Conservation (phyloP, 192 early-diverging fungal species). For the Coemansia sp. region DNA sequence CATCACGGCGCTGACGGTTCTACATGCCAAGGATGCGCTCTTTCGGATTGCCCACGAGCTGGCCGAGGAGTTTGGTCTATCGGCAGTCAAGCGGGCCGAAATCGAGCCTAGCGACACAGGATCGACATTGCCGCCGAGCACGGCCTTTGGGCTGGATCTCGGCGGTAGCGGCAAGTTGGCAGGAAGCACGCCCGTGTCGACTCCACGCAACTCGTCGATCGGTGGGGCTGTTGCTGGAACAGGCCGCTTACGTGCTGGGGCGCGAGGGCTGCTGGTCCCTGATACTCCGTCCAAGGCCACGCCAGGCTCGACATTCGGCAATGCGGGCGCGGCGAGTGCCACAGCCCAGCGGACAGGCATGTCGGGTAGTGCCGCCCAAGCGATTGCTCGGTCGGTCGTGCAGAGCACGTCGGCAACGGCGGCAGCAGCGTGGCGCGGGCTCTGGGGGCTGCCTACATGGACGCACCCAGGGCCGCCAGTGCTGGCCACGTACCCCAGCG, state of each 20-base stretch:
- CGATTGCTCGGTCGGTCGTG: slow-evolving; percentile 11
- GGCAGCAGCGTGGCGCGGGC: slow-evolving; percentile 40
- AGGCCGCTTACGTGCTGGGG: slow-evolving; percentile 30
- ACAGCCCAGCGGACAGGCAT: slow-evolving; percentile 3
- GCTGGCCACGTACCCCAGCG: slow-evolving; percentile 43
- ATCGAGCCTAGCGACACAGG: slow-evolving; percentile 36
- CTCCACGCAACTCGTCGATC: slow-evolving; percentile 13
- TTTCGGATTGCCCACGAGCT: slow-evolving; percentile 46
- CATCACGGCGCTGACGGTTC: slow-evolving; percentile 30
- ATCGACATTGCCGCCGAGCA: not conserved
- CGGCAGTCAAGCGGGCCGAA: slow-evolving; percentile 37
- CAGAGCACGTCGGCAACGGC: slow-evolving; percentile 22
- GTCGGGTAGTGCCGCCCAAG: slow-evolving; percentile 2
- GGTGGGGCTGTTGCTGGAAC: slow-evolving; percentile 28
- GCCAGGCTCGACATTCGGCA: slow-evolving; percentile 2
- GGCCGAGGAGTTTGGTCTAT: slow-evolving; percentile 48
- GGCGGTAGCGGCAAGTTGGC: not conserved
- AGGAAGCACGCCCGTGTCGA: slow-evolving; percentile 2
- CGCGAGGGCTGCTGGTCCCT: slow-evolving; percentile 32
- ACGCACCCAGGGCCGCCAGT: slow-evolving; percentile 41
- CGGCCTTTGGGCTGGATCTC: not conserved
- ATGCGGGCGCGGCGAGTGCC: not conserved
- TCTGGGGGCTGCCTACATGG: slow-evolving; percentile 48
- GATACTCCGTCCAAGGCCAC: slow-evolving; percentile 29
- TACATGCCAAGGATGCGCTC: slow-evolving; percentile 32